Percentiles rank a stretch among this genome's conserved stretches.
Conservation (phyloP, 345 rosid genomes). For the Eucalyptus coolabah region DNA sequence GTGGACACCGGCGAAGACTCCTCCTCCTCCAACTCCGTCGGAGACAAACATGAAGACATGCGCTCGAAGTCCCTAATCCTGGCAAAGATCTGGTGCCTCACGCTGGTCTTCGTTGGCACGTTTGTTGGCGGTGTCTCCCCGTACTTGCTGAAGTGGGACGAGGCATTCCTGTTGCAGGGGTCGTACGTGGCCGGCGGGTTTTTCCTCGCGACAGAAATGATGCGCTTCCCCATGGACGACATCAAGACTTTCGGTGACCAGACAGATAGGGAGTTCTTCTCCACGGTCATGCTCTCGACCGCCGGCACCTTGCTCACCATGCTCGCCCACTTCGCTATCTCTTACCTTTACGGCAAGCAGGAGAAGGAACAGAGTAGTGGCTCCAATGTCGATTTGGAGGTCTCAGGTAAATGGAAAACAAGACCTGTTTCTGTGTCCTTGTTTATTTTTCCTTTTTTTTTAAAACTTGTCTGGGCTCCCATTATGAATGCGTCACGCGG, state of each 20-base stretch:
- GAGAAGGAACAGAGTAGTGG: not conserved
- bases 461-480: not conserved
- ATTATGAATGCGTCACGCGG: not conserved
- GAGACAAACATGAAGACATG: not conserved
- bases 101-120: not conserved
- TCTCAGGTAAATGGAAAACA: constrained; percentile 21
- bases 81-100: not conserved
- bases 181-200: constrained; percentile 84
- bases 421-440: not conserved
- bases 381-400: constrained; percentile 38
- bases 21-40: not conserved
- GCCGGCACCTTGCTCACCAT: constrained; percentile 54
- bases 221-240: constrained; percentile 80
- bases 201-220: constrained; percentile 74
- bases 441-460: not conserved
- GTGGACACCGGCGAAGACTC: not conserved
- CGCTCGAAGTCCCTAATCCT: not conserved
- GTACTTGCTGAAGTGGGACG: constrained; percentile 74
- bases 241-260: constrained; percentile 50
- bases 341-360: constrained; percentile 27
- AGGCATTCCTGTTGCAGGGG: constrained; percentile 62
- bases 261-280: constrained; percentile 41
- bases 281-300: constrained; percentile 57
- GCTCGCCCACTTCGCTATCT: constrained; percentile 50
- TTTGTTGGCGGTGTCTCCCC: constrained; percentile 71